These are phyloP conservation scores for Leccinellum rugosiceps DNA, from an alignment of 768 basidiomycete genomes.

Conservation along the genomic window DNA sequence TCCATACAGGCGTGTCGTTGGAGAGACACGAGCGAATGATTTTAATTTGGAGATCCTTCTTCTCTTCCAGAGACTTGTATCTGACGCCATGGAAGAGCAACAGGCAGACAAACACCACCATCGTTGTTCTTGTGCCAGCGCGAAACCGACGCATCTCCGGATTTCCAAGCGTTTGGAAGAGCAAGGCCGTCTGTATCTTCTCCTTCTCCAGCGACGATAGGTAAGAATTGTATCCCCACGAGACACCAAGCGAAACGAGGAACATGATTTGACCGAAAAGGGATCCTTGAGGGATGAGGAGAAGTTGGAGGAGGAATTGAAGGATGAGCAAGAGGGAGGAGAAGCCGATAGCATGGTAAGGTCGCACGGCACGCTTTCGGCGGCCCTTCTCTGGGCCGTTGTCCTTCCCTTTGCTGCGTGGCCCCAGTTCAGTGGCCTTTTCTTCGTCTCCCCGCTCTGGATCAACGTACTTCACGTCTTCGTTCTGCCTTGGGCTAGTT, in stretches of 20 bases:
- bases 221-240: slow-evolving; percentile 35
- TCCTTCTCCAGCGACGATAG: slow-evolving; percentile 35
- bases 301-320: slow-evolving; percentile 34
- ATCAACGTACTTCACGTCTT: too few species aligned
- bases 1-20: slow-evolving; percentile 26
- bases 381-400: not conserved
- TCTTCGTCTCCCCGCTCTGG: too few species aligned
- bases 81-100: slow-evolving; percentile 18
- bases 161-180: slow-evolving; percentile 12
- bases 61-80: not conserved
- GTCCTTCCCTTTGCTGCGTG: not conserved
- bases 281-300: slow-evolving; percentile 31
- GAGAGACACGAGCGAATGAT: slow-evolving; percentile 15
- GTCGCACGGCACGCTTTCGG: not conserved
- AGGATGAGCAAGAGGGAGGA: slow-evolving; percentile 26
- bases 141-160: slow-evolving; percentile 13
- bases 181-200: slow-evolving; percentile 18
- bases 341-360: slow-evolving; percentile 21
- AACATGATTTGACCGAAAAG: slow-evolving; percentile 38
- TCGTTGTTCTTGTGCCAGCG: slow-evolving; percentile 19
- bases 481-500: too few species aligned
- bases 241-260: slow-evolving; percentile 26
- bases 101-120: slow-evolving; percentile 23
- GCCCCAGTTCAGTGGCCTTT: too few species aligned
- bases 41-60: not conserved